These are phyloP conservation scores for Hirschfeldia incana DNA, from an alignment of 345 rosid genomes.

Conservation along the genomic window DNA sequence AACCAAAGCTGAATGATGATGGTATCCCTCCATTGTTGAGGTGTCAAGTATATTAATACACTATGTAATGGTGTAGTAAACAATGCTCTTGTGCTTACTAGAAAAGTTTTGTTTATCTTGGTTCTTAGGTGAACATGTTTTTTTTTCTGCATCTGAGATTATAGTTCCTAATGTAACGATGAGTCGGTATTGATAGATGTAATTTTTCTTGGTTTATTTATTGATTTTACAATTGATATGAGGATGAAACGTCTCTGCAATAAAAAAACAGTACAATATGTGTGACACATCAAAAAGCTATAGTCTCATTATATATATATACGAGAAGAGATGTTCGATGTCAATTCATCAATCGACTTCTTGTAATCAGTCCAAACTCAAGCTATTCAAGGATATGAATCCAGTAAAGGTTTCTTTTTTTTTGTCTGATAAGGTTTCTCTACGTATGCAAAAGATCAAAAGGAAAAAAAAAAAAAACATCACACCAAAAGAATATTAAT, in stretches of 20 bases:
- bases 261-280: too few relatives aligned
- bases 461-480: neutral
- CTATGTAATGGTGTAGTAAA: neutral
- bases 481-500: neutral
- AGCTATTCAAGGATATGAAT: neutral
- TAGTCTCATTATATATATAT: too few relatives aligned
- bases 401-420: neutral
- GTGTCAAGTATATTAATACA: neutral
- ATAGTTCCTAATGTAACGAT: slow-evolving; percentile 6
- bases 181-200: neutral
- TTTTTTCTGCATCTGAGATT: neutral
- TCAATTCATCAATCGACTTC: too few relatives aligned
- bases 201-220: neutral
- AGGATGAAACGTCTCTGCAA: neutral
- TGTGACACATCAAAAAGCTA: too few relatives aligned
- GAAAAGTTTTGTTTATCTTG: neutral
- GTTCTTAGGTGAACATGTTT: slow-evolving; percentile 8
- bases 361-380: too few relatives aligned
- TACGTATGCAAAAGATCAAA: neutral
- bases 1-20: slow-evolving; percentile 58
- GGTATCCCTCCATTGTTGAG: neutral
- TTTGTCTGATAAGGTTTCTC: neutral
- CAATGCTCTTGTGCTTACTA: slow-evolving; percentile 9
- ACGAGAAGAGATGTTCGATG: too few relatives aligned
- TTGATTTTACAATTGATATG: neutral